A percentile compares a stretch with the other conserved stretches of the same genome.
These are phyloP conservation scores for Solanum peruvianum DNA, from an alignment of 257 asterid genomes.

Conservation along the genomic window DNA sequence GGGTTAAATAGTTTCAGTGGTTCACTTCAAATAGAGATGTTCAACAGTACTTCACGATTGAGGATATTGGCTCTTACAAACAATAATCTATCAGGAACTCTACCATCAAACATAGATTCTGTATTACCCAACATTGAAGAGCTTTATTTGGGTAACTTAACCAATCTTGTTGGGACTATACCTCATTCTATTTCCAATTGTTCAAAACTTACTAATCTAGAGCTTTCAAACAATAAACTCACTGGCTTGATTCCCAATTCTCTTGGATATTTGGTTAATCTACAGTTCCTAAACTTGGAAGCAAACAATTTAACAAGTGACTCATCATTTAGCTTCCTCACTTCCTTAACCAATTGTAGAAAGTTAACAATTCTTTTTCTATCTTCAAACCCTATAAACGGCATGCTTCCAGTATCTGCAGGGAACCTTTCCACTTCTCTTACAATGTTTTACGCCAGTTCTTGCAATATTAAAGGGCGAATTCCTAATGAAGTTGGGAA, in stretches of 20 bases:
- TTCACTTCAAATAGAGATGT: not conserved
- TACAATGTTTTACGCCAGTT: not conserved
- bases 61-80: not conserved
- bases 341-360: not conserved
- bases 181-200: not conserved
- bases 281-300: not conserved
- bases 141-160: not conserved
- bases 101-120: not conserved
- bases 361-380: not conserved
- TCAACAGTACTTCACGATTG: not conserved
- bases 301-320: not conserved
- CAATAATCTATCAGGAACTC: not conserved
- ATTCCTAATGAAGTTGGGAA: too few relatives aligned
- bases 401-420: not conserved
- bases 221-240: not conserved
- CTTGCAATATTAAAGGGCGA: accelerated
- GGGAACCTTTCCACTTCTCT: not conserved
- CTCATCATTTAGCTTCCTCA: not conserved
- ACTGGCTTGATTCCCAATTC: not conserved
- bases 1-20: not conserved
- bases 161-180: not conserved
- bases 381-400: not conserved
- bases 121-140: not conserved
- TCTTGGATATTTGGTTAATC: not conserved
- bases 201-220: not conserved